A percentile compares a stretch with the other conserved stretches of the same genome.
Evolutionary conservation across 257 asterid genomes (phyloP).

Genomic region (Anisodus tanguticus): DNA sequence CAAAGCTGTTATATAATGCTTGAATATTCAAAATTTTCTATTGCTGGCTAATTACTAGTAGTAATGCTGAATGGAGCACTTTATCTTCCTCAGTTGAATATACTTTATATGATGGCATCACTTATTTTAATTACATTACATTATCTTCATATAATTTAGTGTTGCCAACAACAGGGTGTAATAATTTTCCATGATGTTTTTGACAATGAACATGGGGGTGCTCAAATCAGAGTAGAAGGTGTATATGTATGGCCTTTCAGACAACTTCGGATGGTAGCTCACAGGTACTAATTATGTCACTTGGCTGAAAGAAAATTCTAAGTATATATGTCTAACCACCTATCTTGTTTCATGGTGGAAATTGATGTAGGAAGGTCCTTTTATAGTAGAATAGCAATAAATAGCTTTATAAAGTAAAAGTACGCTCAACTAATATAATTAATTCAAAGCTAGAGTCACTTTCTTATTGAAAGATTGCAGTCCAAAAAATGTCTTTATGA

Average conservation of each 20-base stretch:
- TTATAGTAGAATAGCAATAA: neutral
- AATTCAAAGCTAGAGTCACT: neutral
- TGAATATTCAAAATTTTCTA: neutral
- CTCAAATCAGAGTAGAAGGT: conserved; percentile 93
- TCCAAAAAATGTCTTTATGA: neutral
- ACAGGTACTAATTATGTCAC: conserved; percentile 56
- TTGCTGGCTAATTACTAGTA: neutral
- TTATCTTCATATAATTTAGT: conserved; percentile 27
- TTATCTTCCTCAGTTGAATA: neutral
- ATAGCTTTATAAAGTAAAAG: neutral
- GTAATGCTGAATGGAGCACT: conserved; percentile 20
- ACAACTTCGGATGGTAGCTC: conserved; percentile 93
- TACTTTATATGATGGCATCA: conserved; percentile 27
- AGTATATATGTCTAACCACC: neutral
- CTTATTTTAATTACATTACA: conserved; percentile 37
- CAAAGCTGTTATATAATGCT: neutral
- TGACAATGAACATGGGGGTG: conserved; percentile 80
- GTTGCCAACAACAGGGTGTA: conserved; percentile 61
- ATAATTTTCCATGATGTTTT: conserved; percentile 90
- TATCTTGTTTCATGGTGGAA: neutral
- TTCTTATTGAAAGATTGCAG: neutral
- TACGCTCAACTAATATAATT: neutral
- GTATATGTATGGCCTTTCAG: conserved; percentile 99
- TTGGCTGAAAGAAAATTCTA: neutral
- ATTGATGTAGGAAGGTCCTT: neutral